Evolutionary conservation across 1,139 yeast species (phyloP).

Genomic region (Suhomyces kunorum): DNA sequence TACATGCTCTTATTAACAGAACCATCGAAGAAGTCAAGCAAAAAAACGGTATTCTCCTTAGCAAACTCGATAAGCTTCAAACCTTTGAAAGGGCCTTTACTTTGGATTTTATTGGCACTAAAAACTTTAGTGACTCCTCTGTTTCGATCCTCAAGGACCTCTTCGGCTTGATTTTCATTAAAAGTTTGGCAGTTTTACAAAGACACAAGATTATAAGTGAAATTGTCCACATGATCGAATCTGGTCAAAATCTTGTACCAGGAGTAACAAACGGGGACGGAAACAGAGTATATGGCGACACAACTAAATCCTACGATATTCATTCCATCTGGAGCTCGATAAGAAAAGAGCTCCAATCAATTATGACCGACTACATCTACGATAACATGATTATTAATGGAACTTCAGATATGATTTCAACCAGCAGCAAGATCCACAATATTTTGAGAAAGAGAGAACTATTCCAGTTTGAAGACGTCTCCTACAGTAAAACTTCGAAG

Average conservation of each 20-base stretch:
- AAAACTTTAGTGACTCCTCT: conserved; percentile 46
- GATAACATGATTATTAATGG: conserved; percentile 17
- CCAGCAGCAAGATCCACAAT: conserved; percentile 22
- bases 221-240: conserved; percentile 33
- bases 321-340: conserved; percentile 58
- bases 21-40: conserved; percentile 65
- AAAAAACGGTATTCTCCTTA: conserved; percentile 36
- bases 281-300: conserved; percentile 9
- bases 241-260: conserved; percentile 9
- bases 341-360: conserved; percentile 56
- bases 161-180: conserved; percentile 66
- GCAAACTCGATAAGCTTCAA: conserved; percentile 36
- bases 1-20: conserved; percentile 54
- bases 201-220: conserved; percentile 67
- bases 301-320: conserved; percentile 32
- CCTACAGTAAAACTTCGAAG: conserved; percentile 33
- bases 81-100: conserved; percentile 28
- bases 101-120: conserved; percentile 28
- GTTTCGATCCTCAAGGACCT: conserved; percentile 66
- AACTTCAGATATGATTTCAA: conserved; percentile 3
- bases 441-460: conserved; percentile 32
- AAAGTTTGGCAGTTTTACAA: conserved; percentile 65
- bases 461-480: conserved; percentile 53
- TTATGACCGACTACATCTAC: conserved; percentile 59
- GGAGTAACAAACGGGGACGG: conserved; percentile 8